Percentiles rank a stretch among this genome's conserved stretches.
phyloP scores from a whole-genome alignment of 257 asterid genomes.

The Prunella vulgaris region DNA sequence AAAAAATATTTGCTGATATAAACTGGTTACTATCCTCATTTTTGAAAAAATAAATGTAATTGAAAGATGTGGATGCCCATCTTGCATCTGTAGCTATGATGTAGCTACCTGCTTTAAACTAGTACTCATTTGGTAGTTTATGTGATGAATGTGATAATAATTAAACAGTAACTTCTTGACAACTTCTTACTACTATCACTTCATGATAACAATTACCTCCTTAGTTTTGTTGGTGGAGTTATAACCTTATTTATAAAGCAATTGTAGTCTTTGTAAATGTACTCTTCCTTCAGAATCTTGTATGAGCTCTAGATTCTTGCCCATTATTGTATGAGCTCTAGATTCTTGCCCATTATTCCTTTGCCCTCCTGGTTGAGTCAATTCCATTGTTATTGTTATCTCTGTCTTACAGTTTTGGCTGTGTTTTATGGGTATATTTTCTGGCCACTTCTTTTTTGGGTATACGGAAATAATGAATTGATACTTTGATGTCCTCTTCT shows the following conservation, averaged over 20 bases:
- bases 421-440: background rate
- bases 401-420: background rate
- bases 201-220: background rate
- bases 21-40: background rate
- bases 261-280: background rate
- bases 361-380: background rate
- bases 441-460: background rate
- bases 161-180: background rate
- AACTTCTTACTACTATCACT: background rate
- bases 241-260: background rate
- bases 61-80: background rate
- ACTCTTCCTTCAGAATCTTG: background rate
- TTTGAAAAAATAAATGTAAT: background rate
- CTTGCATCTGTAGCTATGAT: background rate
- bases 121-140: constrained; percentile 1
- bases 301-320: background rate
- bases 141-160: background rate
- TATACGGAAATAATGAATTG: too few relatives aligned
- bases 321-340: background rate
- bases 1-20: constrained; percentile 7
- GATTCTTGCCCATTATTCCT: background rate
- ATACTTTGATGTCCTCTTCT: too few relatives aligned
- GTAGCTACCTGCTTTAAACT: background rate
- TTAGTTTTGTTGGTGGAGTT: background rate
- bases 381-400: background rate